Conservation (phyloP, 345 rosid species). For the Pistacia integerrima region DNA sequence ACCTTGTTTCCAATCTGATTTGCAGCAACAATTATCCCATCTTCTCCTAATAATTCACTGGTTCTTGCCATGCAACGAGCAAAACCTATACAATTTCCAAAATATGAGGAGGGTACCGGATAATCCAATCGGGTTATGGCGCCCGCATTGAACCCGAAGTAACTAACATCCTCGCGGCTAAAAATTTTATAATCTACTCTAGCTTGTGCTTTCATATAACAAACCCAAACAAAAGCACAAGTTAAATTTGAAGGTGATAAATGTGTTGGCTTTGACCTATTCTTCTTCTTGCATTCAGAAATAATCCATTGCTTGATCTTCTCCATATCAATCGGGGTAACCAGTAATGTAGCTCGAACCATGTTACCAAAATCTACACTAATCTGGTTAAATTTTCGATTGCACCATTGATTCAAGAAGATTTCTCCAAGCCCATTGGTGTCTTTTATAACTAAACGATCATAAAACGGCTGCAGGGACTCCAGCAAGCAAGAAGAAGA, state of each 20-base stretch:
- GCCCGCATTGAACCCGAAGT: slow-evolving; percentile 42
- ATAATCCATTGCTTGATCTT: slow-evolving; percentile 30
- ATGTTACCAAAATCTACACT: background rate
- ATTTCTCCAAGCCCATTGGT: slow-evolving; percentile 19
- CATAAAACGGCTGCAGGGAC: slow-evolving; percentile 16
- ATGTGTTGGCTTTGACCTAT: slow-evolving; percentile 15
- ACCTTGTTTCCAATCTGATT: slow-evolving; percentile 33
- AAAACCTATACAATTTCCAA: slow-evolving; percentile 45
- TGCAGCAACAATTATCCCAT: slow-evolving; percentile 39
- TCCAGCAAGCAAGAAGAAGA: background rate
- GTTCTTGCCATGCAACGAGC: slow-evolving; percentile 21
- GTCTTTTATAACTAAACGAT: slow-evolving; percentile 29
- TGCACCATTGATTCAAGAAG: slow-evolving; percentile 36
- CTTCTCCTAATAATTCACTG: slow-evolving; percentile 29
- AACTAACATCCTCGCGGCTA: background rate
- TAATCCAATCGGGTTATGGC: slow-evolving; percentile 35
- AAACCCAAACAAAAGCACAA: slow-evolving; percentile 42
- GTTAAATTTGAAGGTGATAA: slow-evolving; percentile 37
- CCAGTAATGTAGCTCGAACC: slow-evolving; percentile 27
- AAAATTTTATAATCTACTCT: background rate
- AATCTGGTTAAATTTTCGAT: background rate
- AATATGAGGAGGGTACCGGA: slow-evolving; percentile 26
- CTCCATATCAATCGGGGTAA: slow-evolving; percentile 25
- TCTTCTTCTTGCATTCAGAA: slow-evolving; percentile 13
- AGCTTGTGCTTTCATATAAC: slow-evolving; percentile 25